Conservation (phyloP, 345 rosid genomes). For the Geranium rotundifolium region DNA sequence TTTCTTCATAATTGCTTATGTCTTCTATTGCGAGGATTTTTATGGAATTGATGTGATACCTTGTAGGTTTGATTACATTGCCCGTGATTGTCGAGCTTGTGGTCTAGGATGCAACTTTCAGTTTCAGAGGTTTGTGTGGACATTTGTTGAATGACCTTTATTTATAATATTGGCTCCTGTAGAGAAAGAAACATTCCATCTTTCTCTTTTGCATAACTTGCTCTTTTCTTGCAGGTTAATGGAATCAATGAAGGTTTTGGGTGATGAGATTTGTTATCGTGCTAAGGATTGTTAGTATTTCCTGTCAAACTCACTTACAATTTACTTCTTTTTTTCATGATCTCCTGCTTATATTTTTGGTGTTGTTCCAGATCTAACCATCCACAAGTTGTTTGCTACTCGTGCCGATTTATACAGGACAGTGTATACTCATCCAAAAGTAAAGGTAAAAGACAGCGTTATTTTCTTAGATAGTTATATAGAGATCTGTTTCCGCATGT, state of each 20-base stretch:
- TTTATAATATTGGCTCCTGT: not conserved
- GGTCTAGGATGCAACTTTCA: constrained; percentile 80
- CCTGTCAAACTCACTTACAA: constrained; percentile 7
- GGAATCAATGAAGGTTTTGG: constrained; percentile 85
- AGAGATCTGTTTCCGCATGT: constrained; percentile 4
- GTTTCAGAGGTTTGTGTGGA: constrained; percentile 51
- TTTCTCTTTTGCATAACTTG: not conserved
- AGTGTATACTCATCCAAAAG: constrained; percentile 92
- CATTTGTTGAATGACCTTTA: constrained; percentile 6
- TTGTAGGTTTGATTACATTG: constrained; percentile 85
- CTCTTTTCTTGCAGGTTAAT: constrained; percentile 48
- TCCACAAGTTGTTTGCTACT: constrained; percentile 75
- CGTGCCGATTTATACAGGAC: constrained; percentile 92
- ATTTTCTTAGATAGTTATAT: not conserved
- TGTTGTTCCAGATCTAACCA: constrained; percentile 50
- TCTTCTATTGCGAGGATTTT: not conserved
- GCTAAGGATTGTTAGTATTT: constrained; percentile 83
- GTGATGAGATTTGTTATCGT: constrained; percentile 82
- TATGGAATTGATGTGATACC: constrained; percentile 6
- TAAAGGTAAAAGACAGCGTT: constrained; percentile 41
- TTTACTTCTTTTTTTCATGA: constrained; percentile 5
- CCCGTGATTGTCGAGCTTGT: constrained; percentile 89
- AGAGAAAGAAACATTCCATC: not conserved
- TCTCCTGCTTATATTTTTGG: constrained; percentile 8
- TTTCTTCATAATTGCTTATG: constrained; percentile 5